Base-by-base conservation (phyloP, 1,284 basidiomycete genomes). In the Sanghuangporus weigelae region DNA sequence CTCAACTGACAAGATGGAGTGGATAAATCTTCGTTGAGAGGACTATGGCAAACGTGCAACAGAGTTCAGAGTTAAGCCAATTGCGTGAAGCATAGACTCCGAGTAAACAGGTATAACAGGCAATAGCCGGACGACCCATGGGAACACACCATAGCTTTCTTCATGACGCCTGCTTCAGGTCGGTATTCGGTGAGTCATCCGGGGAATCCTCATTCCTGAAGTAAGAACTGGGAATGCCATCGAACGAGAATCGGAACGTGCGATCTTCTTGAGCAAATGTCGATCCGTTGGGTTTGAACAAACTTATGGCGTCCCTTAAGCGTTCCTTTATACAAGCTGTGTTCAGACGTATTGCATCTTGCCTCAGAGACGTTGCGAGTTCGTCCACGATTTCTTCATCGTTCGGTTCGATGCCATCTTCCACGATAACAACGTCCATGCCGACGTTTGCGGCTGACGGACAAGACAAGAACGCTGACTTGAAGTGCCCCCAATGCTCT, bases 401-500 rank as follows among this genome's bases (percentile, higher is more conserved):
- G 55, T 35, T 23, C 19, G 10, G 14, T 23, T 2, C 49, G 19
- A 14, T n/a, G 31, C 0, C 35, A 19, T 6, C 39, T 10, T 12
- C 14, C 42, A 48, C 39, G n/a, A 50, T 38, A 14, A 21, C 49
- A 19, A 23, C 61, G 31, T 16, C 21, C 16, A 39, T 39, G n/a
- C 35, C 26, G 26, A 31, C 26, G 26, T 31, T 31, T 2, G 26
- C 42, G 44, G 21, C 21, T n/a, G 44, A n/a, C 16, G 60, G 46
- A 49, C 63, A 60, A 12, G 57, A 26, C 21, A 53, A 49, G 31
- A 60, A 39, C 44, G 63, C 23, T 14, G 60, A 53, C 39, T 64
- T 64, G 35, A 64, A 57, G 14, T 57, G 57, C 42, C 31, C 44
- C 59, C 57, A 64, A 51, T 55, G 58, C 11, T 51, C 57, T 39